Base-by-base conservation (phyloP, 345 rosid genomes). In the Brassica napus region DNA sequence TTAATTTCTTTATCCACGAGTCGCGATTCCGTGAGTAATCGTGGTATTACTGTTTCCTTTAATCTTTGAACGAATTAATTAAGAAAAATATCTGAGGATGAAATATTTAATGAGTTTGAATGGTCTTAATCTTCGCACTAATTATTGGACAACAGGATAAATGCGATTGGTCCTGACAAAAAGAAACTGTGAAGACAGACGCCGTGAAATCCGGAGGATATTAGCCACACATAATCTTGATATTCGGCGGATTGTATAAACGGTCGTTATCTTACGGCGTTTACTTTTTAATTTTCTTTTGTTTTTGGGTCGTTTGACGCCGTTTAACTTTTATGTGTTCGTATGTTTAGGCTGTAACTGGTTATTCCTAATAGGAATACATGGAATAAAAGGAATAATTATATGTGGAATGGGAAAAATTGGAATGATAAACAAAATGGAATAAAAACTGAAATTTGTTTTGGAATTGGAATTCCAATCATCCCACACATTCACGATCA, bases 181-280 rank as follows among this genome's bases (percentile, higher is more conserved):
- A 4, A 37, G 2, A 8, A 68, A 66, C 67, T 64, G 66, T 65
- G 52, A 66, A 72, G 65, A 68, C 65, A 70, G 58, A 73, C 82
- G 78, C 74, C 82, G 82, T 79, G 69, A 79, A 68, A 47, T 68
- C 58, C 82, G 74, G 82, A 73, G 52, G 31, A 2, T 65, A 65
- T 15, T 31, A 65, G 39, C 82, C 82, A 72, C 55, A 7, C n/a
- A 52, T 72, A 65, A 60, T 72, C 54, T 34, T 58, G 5, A 58
- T 5, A 30, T 26, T 66, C 39, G 52, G 18, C 73, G 0, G 23
- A 73, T 67, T 72, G 12, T 58, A 1, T 68, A 68, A 68, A 73
- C 82, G 74, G 64, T 68, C 65, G 70, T 73, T 58, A 58, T 16
- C 23, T 42, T 5, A 77, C 82, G 52, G 67, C 77, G 81, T 55